phyloP scores from a whole-genome alignment of 169 alveolate genomes.

The Plasmodium relictum region DNA sequence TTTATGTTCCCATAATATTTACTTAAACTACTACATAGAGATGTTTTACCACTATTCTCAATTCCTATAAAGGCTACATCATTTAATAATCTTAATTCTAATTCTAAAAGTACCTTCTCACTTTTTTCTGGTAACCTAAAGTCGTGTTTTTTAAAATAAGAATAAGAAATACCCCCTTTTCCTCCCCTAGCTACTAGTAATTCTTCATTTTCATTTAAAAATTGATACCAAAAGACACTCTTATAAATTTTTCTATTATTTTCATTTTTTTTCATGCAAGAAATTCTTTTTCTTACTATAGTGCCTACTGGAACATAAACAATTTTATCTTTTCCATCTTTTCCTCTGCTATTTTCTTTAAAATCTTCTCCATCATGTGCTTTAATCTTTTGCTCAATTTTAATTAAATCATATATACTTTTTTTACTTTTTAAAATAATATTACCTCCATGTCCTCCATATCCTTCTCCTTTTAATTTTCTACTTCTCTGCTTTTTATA shows the following conservation, averaged over 20 bases:
- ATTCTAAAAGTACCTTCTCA: conserved; percentile 79
- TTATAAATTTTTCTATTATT: conserved; percentile 67
- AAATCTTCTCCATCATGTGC: conserved; percentile 86
- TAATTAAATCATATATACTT: conserved; percentile 82
- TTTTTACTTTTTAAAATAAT: conserved; percentile 82
- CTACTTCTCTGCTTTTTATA: conserved; percentile 79
- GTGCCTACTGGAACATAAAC: conserved; percentile 85
- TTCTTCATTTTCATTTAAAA: conserved; percentile 78
- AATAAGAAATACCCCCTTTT: conserved; percentile 87
- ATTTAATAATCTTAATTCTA: conserved; percentile 85
- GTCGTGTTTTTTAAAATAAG: conserved; percentile 87
- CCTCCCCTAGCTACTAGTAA: conserved; percentile 87
- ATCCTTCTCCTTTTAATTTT: conserved; percentile 86
- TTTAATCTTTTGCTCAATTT: conserved; percentile 80
- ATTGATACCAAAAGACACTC: conserved; percentile 80
- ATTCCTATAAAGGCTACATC: conserved; percentile 87
- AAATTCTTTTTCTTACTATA: conserved; percentile 84
- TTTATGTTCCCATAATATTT: conserved; percentile 84
- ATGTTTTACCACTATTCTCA: conserved; percentile 86
- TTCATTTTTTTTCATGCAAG: conserved; percentile 73
- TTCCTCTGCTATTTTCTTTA: conserved; percentile 86
- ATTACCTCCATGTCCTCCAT: conserved; percentile 89
- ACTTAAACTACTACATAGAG: conserved; percentile 83
- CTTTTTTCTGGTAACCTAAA: conserved; percentile 85
- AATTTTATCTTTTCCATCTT: conserved; percentile 79